Percentiles rank a stretch among this genome's conserved stretches.
phyloP scores from a whole-genome alignment of 23 red algal genomes.

The Chondrus crispus region DNA sequence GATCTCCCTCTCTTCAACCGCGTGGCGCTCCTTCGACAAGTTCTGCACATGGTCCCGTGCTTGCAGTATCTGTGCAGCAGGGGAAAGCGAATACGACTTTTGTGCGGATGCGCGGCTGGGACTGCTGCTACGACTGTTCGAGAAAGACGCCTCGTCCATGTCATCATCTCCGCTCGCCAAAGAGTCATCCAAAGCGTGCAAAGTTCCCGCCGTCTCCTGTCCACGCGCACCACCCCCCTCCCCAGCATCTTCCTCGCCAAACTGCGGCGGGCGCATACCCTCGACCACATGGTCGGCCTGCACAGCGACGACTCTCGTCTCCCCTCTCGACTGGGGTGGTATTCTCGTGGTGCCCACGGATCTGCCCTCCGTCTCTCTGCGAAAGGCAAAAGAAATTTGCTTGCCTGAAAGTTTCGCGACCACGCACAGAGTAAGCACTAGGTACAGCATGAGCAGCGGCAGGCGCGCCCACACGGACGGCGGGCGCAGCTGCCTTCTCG shows the following conservation, averaged over 20 bases:
- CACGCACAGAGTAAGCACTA: no score
- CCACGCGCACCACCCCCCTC: background rate
- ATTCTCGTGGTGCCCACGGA: background rate
- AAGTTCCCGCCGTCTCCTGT: background rate
- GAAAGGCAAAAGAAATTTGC: no score
- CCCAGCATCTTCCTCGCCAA: background rate
- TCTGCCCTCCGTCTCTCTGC: no score
- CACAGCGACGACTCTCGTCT: background rate
- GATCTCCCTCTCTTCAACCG: background rate
- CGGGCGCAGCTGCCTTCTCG: no score
- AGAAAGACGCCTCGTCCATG: background rate
- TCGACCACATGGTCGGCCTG: background rate
- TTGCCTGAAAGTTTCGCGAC: no score
- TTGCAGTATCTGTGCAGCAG: background rate
- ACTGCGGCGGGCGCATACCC: background rate
- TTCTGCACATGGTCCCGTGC: background rate
- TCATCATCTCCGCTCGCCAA: background rate
- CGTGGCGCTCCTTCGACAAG: background rate
- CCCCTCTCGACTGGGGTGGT: background rate
- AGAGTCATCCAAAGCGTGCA: background rate
- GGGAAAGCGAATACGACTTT: no score
- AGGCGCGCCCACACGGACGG: no score
- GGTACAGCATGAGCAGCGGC: no score
- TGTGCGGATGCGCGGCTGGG: no score
- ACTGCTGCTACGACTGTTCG: no score